Conservation (phyloP, 1,284 basidiomycete genomes). For the Ustilago vetiveriae region DNA sequence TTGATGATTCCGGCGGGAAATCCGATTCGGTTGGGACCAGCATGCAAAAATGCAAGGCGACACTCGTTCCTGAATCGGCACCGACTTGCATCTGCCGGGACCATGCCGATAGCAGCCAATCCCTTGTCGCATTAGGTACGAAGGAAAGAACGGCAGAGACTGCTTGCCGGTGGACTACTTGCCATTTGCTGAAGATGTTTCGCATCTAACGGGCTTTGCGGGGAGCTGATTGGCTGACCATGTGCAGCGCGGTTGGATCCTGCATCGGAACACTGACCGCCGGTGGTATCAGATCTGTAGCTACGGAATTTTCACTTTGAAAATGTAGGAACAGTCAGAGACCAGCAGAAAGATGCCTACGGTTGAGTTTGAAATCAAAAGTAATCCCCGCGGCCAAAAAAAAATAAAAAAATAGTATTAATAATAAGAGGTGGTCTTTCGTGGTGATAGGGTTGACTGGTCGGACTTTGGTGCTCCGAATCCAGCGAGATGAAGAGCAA, state of each 20-base stretch:
- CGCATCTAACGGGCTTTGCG: constrained; percentile 8
- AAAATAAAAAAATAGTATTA: too few relatives aligned
- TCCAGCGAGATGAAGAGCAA: background rate
- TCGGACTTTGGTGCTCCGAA: background rate
- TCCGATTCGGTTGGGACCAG: too few relatives aligned
- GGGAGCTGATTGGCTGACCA: background rate
- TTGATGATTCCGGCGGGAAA: too few relatives aligned
- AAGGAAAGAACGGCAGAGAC: too few relatives aligned
- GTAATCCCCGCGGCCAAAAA: background rate
- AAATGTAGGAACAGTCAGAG: background rate
- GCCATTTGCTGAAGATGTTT: too few relatives aligned
- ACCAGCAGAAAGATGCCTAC: background rate
- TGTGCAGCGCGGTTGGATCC: background rate
- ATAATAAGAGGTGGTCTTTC: too few relatives aligned
- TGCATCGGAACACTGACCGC: constrained; percentile 14
- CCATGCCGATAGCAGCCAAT: too few relatives aligned
- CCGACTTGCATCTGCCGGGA: too few relatives aligned
- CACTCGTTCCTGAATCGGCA: too few relatives aligned
- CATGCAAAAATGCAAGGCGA: too few relatives aligned
- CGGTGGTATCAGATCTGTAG: background rate
- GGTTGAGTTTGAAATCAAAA: constrained; percentile 9
- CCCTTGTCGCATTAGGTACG: too few relatives aligned
- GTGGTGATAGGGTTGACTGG: background rate
- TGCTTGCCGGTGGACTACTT: too few relatives aligned
- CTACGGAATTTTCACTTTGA: background rate